phyloP scores from a whole-genome alignment of 495 filamentous ascomycete genomes.

The Hypoxylon fragiforme region DNA sequence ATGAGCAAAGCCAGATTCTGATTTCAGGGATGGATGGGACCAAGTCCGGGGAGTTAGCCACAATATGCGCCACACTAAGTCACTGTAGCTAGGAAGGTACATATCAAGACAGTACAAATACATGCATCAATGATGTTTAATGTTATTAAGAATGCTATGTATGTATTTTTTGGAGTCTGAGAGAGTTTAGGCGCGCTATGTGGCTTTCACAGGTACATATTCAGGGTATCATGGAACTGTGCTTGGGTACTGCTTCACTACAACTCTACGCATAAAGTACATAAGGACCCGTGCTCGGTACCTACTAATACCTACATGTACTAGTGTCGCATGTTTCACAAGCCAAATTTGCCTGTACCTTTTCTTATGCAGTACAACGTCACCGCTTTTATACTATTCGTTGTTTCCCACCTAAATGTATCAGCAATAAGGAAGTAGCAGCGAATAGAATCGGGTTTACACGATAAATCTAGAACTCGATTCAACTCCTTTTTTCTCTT shows the following conservation, averaged over 20 bases:
- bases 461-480: constrained; percentile 22
- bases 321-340: constrained; percentile 4
- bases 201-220: too few relatives aligned
- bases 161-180: too few relatives aligned
- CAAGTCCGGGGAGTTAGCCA: constrained; percentile 34
- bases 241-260: too few relatives aligned
- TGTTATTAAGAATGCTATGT: too few relatives aligned
- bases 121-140: too few relatives aligned
- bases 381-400: constrained; percentile 24
- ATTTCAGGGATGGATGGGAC: constrained; percentile 37
- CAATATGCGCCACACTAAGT: constrained; percentile 21
- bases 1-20: constrained; percentile 38
- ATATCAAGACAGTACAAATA: too few relatives aligned
- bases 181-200: too few relatives aligned
- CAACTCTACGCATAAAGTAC: too few relatives aligned
- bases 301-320: too few relatives aligned
- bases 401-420: constrained; percentile 8
- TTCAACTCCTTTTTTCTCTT: constrained; percentile 27
- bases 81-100: too few relatives aligned
- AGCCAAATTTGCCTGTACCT: constrained; percentile 4
- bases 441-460: constrained; percentile 26
- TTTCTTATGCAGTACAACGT: constrained; percentile 32
- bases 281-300: too few relatives aligned
- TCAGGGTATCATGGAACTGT: too few relatives aligned
- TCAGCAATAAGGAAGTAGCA: constrained; percentile 11